These are phyloP conservation scores for Pseudocercospora pini-densiflorae DNA, from an alignment of 2,329 filamentous ascomycete species.

Conservation along the genomic window DNA sequence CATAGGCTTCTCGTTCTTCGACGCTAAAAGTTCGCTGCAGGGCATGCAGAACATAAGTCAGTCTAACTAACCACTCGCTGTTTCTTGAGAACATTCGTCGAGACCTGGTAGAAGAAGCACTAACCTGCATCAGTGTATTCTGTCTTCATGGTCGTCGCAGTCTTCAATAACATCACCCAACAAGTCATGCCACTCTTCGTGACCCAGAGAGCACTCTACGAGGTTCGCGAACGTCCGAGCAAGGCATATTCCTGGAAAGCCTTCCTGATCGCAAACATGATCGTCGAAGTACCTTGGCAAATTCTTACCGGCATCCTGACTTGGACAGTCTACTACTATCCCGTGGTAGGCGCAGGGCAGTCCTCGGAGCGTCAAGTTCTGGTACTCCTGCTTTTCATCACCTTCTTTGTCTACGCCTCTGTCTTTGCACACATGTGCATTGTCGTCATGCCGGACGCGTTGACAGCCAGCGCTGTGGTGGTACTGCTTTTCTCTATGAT, in stretches of 20 bases:
- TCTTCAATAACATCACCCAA: constrained; percentile 53
- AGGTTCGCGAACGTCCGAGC: constrained; percentile 64
- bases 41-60: constrained; percentile 48
- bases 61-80: no score
- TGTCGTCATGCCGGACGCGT: constrained; percentile 69
- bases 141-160: constrained; percentile 54
- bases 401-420: constrained; percentile 72
- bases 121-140: constrained; percentile 43
- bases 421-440: constrained; percentile 77
- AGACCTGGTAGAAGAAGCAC: no score
- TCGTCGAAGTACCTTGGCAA: constrained; percentile 73
- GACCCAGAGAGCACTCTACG: constrained; percentile 62
- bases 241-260: constrained; percentile 77
- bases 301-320: constrained; percentile 66
- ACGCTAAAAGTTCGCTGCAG: constrained; percentile 42
- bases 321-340: constrained; percentile 71
- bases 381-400: constrained; percentile 67
- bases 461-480: constrained; percentile 68
- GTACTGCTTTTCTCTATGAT: constrained; percentile 51
- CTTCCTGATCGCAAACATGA: constrained; percentile 72
- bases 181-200: constrained; percentile 65
- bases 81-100: no score
- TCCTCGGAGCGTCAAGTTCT: constrained; percentile 63
- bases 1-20: constrained; percentile 53
- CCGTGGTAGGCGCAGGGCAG: constrained; percentile 44